A percentile compares a stretch with the other conserved stretches of the same genome.
Conservation (phyloP, 163 green algal species). For the Scenedesmus sp. region DNA sequence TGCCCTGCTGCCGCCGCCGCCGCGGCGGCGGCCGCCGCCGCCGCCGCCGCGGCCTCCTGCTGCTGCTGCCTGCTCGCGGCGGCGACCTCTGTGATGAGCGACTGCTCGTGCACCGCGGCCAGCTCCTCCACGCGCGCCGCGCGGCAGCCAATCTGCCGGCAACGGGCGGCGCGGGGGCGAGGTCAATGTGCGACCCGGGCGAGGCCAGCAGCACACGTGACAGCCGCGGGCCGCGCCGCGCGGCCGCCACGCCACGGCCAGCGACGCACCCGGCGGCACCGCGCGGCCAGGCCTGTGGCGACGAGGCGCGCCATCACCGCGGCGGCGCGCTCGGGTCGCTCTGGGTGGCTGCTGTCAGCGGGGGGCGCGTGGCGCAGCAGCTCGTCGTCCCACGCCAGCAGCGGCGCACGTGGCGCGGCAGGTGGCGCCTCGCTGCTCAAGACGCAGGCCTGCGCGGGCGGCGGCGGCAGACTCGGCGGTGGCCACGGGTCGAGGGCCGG, state of each 20-base stretch:
- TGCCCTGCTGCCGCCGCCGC: slow-evolving; percentile 17
- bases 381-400: slow-evolving; percentile 33
- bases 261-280: slow-evolving; percentile 19
- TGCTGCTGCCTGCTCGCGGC: slow-evolving; percentile 36
- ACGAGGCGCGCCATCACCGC: slow-evolving; percentile 76
- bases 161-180: too few species aligned
- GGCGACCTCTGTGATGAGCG: slow-evolving; percentile 69
- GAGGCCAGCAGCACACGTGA: too few species aligned
- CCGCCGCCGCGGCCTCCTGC: slow-evolving; percentile 36
- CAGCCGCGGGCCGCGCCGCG: too few species aligned
- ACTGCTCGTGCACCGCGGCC: slow-evolving; percentile 62
- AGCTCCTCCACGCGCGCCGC: slow-evolving; percentile 71
- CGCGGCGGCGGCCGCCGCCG: slow-evolving; percentile 10
- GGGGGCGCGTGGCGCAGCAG: slow-evolving; percentile 29
- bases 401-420: background rate
- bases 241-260: background rate
- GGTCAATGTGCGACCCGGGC: too few species aligned
- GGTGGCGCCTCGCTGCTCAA: background rate
- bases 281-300: slow-evolving; percentile 57
- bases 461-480: too few species aligned
- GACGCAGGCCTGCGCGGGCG: too few species aligned
- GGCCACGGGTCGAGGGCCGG: too few species aligned
- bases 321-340: slow-evolving; percentile 78
- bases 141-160: slow-evolving; percentile 56
- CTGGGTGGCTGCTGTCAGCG: slow-evolving; percentile 64